Evolutionary conservation across 2,329 filamentous ascomycete species (phyloP), one percentile per base, ranked within the genome.

Genomic region (Fusarium nelsonii): DNA sequence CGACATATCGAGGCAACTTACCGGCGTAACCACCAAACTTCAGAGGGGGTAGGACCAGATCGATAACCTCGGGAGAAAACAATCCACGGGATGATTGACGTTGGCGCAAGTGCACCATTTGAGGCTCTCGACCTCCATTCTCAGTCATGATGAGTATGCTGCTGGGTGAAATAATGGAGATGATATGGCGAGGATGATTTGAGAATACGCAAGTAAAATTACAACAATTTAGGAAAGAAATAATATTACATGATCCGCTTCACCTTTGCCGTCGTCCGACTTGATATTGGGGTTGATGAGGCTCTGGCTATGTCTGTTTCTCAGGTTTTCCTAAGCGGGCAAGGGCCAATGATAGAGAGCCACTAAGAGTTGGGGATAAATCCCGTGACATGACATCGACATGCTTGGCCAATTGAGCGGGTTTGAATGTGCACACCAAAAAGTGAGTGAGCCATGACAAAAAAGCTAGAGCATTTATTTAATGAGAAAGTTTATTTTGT

Each of bases 1-100:
- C 16, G 41, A 53, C 18, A 18, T 28, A 36, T 43, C 8, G 12
- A 40, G 34, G 43, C 37, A 56, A 53, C 72, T 45, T 65, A 91
- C 90, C 90, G 56, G 84, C 83, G 57, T 84, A 77, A n/a, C 83
- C 83, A 30, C 90, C 90, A 58, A 90, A 82, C 72, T 88, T 86
- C 49, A 91, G 75, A 23, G 88, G 84, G 20, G 84, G 84, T 10
- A 78, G 74, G 18, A 88, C 69, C 10, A 87, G 78, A 2, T 84
- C 81, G 8, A 79, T 68, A 8, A 85, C 63, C 51, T 83, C 81
- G 7, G 81, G 80, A 15, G 84, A 79, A 23, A 84, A 71, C 11
- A 84, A 53, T 6, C 80, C 80, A 37, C 78, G 72, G 36, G 66
- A 73, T 15, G 71, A 74, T 45, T 73, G 74, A n/a, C 62, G 73